These are phyloP conservation scores for Nothophoma quercina DNA, from an alignment of 2,329 filamentous ascomycete genomes.

Conservation along the genomic window DNA sequence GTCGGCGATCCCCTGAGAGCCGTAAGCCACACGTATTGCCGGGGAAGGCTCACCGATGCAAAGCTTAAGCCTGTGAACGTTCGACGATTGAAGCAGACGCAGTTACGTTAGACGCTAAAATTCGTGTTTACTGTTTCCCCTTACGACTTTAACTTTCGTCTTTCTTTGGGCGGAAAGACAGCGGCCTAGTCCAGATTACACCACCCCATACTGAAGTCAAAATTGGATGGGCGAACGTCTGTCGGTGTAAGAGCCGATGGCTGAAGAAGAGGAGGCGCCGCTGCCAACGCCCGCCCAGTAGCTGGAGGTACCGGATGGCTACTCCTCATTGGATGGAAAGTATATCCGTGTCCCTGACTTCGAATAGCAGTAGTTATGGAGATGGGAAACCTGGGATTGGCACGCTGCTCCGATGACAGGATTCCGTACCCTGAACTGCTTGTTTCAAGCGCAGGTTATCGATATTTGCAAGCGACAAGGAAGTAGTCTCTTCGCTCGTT, in stretches of 20 bases:
- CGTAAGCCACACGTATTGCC: slow-evolving; percentile 1
- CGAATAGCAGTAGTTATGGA: not conserved
- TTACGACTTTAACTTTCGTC: not conserved
- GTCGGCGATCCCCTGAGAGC: slow-evolving; percentile 3
- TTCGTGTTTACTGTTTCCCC: not conserved
- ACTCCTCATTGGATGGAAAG: slow-evolving; percentile 6
- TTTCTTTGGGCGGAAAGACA: not conserved
- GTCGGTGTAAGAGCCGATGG: not conserved
- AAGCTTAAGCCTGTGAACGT: slow-evolving; percentile 6
- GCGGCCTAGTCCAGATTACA: not conserved
- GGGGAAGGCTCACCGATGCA: slow-evolving; percentile 1
- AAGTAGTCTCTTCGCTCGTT: not conserved
- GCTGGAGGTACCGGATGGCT: not conserved
- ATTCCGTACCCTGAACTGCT: not conserved
- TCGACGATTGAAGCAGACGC: slow-evolving; percentile 1
- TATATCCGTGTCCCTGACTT: not conserved
- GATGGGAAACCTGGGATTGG: not conserved
- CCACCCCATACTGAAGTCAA: not conserved
- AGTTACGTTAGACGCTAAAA: not conserved
- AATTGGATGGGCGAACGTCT: not conserved
- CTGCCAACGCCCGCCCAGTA: not conserved
- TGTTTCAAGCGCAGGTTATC: not conserved
- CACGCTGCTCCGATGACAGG: not conserved
- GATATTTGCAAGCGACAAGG: not conserved
- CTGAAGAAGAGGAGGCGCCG: not conserved